A percentile compares a stretch with the other conserved stretches of the same genome.
Evolutionary conservation across 2,329 filamentous ascomycete species (phyloP).

Genomic region (Orbilia blumenaviensis): DNA sequence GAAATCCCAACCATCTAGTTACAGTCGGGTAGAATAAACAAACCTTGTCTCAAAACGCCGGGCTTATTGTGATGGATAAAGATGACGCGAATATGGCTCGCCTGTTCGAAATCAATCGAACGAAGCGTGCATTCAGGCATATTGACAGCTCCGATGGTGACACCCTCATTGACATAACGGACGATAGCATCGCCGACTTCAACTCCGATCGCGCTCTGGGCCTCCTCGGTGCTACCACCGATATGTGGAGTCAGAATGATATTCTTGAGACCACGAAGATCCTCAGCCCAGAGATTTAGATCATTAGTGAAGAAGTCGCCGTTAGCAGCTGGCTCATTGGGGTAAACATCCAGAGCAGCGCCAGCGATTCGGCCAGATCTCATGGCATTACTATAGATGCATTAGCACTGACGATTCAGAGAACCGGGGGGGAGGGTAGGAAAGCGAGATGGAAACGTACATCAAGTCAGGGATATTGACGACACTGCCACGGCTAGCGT

Average conservation of each 20-base stretch:
- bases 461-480: constrained; percentile 94
- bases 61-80: constrained; percentile 98
- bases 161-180: constrained; percentile 94
- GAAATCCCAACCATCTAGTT: not conserved
- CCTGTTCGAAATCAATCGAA: constrained; percentile 87
- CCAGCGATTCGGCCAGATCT: constrained; percentile 86
- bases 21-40: not conserved
- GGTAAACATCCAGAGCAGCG: constrained; percentile 95
- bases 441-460: constrained; percentile 32
- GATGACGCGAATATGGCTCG: constrained; percentile 88
- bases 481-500: constrained; percentile 91
- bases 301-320: constrained; percentile 90
- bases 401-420: not conserved
- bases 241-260: constrained; percentile 96
- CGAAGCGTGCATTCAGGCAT: constrained; percentile 93
- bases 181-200: constrained; percentile 90
- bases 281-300: constrained; percentile 84
- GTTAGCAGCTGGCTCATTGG: constrained; percentile 90
- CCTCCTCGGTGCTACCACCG: constrained; percentile 96
- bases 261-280: constrained; percentile 85
- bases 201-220: constrained; percentile 91
- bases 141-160: constrained; percentile 88
- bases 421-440: too few species aligned
- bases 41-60: constrained; percentile 86
- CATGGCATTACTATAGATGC: constrained; percentile 71